Percentiles rank a stretch among this genome's conserved stretches.
Evolutionary conservation across 148 eudicot species (phyloP).

Genomic region (Chenopodium suecicum): DNA sequence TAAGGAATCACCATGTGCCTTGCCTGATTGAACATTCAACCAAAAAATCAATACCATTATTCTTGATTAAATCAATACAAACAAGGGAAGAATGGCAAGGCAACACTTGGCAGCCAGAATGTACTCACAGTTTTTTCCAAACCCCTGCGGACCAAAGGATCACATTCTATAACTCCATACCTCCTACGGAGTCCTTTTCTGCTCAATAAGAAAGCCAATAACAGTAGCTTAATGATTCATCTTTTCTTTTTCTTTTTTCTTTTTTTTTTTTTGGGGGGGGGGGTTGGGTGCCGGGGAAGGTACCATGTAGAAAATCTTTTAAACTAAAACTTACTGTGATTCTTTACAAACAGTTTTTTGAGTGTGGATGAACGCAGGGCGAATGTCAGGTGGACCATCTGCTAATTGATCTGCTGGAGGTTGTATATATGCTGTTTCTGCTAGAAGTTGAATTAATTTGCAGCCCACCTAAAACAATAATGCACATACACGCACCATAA

Average conservation of each 20-base stretch:
- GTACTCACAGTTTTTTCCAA: constrained; percentile 80
- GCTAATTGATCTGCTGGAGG: constrained; percentile 71
- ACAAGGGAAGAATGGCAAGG: neutral
- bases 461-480: constrained; percentile 59
- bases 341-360: constrained; percentile 49
- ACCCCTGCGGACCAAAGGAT: constrained; percentile 86
- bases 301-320: neutral
- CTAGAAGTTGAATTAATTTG: constrained; percentile 72
- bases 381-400: constrained; percentile 76
- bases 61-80: constrained; percentile 1
- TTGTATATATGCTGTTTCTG: constrained; percentile 83
- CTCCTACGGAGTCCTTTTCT: constrained; percentile 59
- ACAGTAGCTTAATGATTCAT: neutral
- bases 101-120: neutral
- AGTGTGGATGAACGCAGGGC: constrained; percentile 86
- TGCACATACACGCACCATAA: constrained; percentile 1
- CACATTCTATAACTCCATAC: constrained; percentile 89
- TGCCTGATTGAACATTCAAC: constrained; percentile 53
- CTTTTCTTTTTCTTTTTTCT: too few relatives aligned
- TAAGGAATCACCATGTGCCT: constrained; percentile 95
- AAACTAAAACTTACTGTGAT: constrained; percentile 48
- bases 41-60: neutral
- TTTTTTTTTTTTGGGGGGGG: too few relatives aligned
- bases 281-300: neutral
- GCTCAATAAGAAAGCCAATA: constrained; percentile 21